Evolutionary conservation across 2,329 filamentous ascomycete genomes (phyloP).

Genomic region (Penicillium sp.): DNA sequence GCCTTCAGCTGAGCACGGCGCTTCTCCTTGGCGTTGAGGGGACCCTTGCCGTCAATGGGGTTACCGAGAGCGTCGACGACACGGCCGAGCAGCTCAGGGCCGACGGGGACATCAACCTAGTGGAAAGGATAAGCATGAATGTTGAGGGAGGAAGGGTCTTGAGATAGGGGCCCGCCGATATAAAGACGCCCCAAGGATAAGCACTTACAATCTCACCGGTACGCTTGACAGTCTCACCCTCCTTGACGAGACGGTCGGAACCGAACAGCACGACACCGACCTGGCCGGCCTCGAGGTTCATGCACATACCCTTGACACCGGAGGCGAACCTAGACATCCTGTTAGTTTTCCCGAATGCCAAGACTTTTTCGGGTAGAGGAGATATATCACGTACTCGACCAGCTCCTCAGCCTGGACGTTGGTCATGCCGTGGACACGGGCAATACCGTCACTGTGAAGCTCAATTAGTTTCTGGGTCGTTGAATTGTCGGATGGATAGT

Average conservation of each 20-base stretch:
- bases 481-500: conserved; percentile 11
- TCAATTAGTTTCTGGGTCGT: conserved; percentile 21
- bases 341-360: conserved; percentile 27
- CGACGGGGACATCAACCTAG: conserved; percentile 95
- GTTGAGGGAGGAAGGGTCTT: background rate
- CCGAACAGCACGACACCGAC: conserved; percentile 99
- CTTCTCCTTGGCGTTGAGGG: conserved; percentile 86
- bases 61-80: conserved; percentile 98
- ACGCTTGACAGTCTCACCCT: conserved; percentile 99
- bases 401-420: conserved; percentile 99
- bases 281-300: conserved; percentile 99
- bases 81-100: conserved; percentile 90
- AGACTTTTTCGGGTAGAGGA: conserved; percentile 11
- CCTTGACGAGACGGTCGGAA: conserved; percentile 99
- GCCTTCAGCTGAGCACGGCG: conserved; percentile 99
- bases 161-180: too few species aligned
- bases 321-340: conserved; percentile 79
- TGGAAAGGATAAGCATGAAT: conserved; percentile 14
- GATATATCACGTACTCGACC: conserved; percentile 78
- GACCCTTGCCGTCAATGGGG: conserved; percentile 99
- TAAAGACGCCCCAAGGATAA: too few species aligned
- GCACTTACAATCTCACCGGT: conserved; percentile 94
- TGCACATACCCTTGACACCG: conserved; percentile 99
- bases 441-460: conserved; percentile 91
- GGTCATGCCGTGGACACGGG: conserved; percentile 99